phyloP scores from a whole-genome alignment of 495 filamentous ascomycete genomes.

The Hyaloscypha finlandica region DNA sequence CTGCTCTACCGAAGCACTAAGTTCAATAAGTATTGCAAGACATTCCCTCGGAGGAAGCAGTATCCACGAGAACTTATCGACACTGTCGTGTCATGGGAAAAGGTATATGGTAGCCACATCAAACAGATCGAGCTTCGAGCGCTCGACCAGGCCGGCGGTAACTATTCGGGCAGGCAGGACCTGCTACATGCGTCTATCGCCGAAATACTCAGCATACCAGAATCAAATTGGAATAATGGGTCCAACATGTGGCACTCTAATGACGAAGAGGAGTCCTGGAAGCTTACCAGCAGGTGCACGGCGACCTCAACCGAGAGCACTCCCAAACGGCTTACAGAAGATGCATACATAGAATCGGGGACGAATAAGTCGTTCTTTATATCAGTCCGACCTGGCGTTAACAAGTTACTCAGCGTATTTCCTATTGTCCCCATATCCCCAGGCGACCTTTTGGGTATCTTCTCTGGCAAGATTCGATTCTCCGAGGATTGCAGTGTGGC shows the following conservation, averaged over 20 bases:
- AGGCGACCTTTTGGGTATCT: constrained; percentile 32
- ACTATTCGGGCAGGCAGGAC: constrained; percentile 7
- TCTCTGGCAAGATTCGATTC: constrained; percentile 31
- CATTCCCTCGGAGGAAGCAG: background rate
- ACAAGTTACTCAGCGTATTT: constrained; percentile 1
- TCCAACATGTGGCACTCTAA: constrained; percentile 5
- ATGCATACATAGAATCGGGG: constrained; percentile 15
- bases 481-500: constrained; percentile 21
- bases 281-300: constrained; percentile 9
- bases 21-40: constrained; percentile 16
- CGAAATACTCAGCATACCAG: constrained; percentile 13
- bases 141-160: constrained; percentile 1
- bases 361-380: constrained; percentile 9
- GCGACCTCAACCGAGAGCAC: constrained; percentile 11
- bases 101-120: constrained; percentile 1
- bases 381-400: constrained; percentile 5
- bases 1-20: constrained; percentile 10
- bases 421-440: constrained; percentile 16
- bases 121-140: constrained; percentile 5
- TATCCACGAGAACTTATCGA: constrained; percentile 1
- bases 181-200: constrained; percentile 6
- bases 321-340: background rate
- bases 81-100: background rate
- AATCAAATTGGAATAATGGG: constrained; percentile 7
- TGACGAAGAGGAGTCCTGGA: background rate